phyloP scores from a whole-genome alignment of 176 grass and related monocot genomes.

The Carex littledalei region DNA sequence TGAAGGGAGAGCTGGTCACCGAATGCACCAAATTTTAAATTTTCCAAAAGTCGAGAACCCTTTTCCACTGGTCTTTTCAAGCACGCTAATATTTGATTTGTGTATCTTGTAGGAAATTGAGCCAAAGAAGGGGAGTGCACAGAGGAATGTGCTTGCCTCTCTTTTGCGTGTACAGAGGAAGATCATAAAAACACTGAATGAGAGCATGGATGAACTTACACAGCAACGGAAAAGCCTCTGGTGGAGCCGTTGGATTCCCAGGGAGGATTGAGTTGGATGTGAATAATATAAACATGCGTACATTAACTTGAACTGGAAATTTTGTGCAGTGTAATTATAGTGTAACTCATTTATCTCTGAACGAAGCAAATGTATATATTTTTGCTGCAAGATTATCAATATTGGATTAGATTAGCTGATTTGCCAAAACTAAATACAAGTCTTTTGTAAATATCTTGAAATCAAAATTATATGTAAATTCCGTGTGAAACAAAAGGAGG shows the following conservation, averaged over 20 bases:
- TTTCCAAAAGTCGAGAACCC: background rate
- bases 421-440: background rate
- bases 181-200: conserved; percentile 61
- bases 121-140: conserved; percentile 55
- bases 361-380: conserved; percentile 25
- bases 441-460: too few relatives aligned
- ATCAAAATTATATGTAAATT: too few relatives aligned
- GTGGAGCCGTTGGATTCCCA: conserved; percentile 98
- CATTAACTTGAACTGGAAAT: conserved; percentile 17
- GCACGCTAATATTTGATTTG: background rate
- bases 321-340: conserved; percentile 23
- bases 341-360: background rate
- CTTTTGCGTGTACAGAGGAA: conserved; percentile 73
- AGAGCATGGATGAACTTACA: conserved; percentile 74
- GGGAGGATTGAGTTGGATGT: conserved; percentile 50
- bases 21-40: background rate
- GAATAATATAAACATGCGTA: background rate
- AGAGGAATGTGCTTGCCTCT: conserved; percentile 70
- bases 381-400: conserved; percentile 1
- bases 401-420: background rate
- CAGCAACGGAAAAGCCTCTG: conserved; percentile 77
- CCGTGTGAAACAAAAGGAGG: background rate
- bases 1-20: background rate
- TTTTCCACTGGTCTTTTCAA: background rate
- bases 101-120: conserved; percentile 54